phyloP scores from a whole-genome alignment of 192 early-diverging fungal species.

The Backusella mclennaniae region DNA sequence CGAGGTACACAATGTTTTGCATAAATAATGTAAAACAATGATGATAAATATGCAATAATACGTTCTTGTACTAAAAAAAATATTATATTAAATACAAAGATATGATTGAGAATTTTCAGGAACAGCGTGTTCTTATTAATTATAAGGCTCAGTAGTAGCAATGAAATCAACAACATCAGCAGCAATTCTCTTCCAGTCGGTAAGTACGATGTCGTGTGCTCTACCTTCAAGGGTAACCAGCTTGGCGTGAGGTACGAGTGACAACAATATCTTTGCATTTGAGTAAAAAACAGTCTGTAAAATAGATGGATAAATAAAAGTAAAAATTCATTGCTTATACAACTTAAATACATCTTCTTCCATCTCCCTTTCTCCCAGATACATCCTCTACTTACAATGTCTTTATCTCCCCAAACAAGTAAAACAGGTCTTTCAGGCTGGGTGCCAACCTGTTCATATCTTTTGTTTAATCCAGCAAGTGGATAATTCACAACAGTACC shows the following conservation, averaged over 20 bases:
- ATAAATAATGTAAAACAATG: too few relatives aligned
- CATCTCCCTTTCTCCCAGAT: not conserved
- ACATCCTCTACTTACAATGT: constrained; percentile 14
- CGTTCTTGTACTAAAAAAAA: not conserved
- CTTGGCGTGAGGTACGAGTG: constrained; percentile 25
- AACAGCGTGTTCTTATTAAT: not conserved
- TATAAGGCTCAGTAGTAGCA: not conserved
- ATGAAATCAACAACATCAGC: constrained; percentile 17
- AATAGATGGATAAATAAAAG: not conserved
- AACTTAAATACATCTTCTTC: not conserved
- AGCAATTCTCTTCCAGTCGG: constrained; percentile 13
- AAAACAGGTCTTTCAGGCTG: constrained; percentile 15
- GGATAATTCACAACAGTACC: constrained; percentile 27
- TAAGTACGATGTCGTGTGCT: constrained; percentile 36
- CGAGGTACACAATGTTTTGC: too few relatives aligned
- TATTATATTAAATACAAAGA: not conserved
- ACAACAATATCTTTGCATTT: constrained; percentile 1
- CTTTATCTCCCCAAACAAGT: constrained; percentile 36
- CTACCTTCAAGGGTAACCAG: constrained; percentile 15
- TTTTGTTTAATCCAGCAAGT: constrained; percentile 19
- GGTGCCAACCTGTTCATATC: constrained; percentile 28
- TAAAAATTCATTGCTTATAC: not conserved
- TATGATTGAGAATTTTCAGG: not conserved
- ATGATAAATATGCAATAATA: not conserved
- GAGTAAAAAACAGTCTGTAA: constrained; percentile 32